Evolutionary conservation across 2,329 filamentous ascomycete species (phyloP), one percentile per base, ranked within the genome.

Genomic region (Nigrospora sphaerica): DNA sequence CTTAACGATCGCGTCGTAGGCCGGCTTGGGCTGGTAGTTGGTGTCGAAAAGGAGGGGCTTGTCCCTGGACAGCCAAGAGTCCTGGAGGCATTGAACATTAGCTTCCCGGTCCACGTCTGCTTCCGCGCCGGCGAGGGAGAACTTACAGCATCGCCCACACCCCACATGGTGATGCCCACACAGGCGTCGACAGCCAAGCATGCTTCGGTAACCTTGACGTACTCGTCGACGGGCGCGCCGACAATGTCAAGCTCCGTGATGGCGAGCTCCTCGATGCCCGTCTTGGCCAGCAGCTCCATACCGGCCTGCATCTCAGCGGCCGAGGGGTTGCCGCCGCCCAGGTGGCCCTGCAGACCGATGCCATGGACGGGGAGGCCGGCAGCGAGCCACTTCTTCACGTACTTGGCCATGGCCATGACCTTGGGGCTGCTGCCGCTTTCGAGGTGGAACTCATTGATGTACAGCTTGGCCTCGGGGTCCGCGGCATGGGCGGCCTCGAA

Each of bases 401-500:
- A 64, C 19, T 57, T 56, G 9, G 70, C 66, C 62, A 80, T 71
- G 37, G 68, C 70, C 19, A 57, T 64, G 43, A 67, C 52, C 68
- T 88, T 88, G 50, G 74, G 65, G 54, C 77, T 76, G 49, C 56
- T 71, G 17, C 80, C 72, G 34, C 61, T 70, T 63, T 84, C 81
- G 46, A 84, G 72, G 64, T 83, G 84, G 63, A 72, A 77, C 56
- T 88, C 83, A 62, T 88, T 88, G 66, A 87, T 84, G 68, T 85
- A 88, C 32, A 88, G 72, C 65, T 82, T 83, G 2, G 81, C 81
- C 44, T 62, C 56, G 2, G 84, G 81, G 57, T 87, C 84, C 14
- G 80, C 82, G 9, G 72, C 72, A 38, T 74, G 73, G 14, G 84
- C 85, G 12, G 83, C 77, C 39, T 75, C 70, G 66, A 87, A 88